Percentiles rank a stretch among this genome's conserved stretches.
Evolutionary conservation across 192 early-diverging fungal species (phyloP).

Genomic region (Coemansia sp.): DNA sequence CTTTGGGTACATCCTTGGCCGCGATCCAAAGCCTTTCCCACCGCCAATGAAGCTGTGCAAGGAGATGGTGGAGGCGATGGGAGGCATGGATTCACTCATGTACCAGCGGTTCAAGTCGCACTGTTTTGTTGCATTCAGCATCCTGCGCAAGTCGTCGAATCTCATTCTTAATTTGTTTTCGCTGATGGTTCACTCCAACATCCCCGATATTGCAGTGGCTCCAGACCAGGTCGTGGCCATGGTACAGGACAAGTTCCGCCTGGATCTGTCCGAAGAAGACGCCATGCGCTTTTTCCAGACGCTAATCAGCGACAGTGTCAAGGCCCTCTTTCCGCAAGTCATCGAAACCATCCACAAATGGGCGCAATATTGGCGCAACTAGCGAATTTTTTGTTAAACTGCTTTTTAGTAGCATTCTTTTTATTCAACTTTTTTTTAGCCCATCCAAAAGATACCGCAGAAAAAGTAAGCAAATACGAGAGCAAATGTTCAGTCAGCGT

Average conservation of each 20-base stretch:
- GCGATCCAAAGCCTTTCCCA: conserved; percentile 99
- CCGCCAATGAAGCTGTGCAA: conserved; percentile 99
- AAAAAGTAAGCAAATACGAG: neutral
- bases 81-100: conserved; percentile 80
- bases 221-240: conserved; percentile 96
- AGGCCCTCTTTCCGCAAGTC: conserved; percentile 95
- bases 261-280: conserved; percentile 90
- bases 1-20: conserved; percentile 97
- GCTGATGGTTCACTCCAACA: conserved; percentile 95
- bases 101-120: conserved; percentile 92
- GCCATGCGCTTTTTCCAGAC: conserved; percentile 93
- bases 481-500: neutral
- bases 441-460: no score
- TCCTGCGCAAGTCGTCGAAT: conserved; percentile 89
- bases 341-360: conserved; percentile 98
- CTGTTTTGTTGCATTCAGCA: conserved; percentile 94
- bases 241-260: conserved; percentile 94
- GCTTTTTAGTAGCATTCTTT: conserved; percentile 1
- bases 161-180: conserved; percentile 96
- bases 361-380: conserved; percentile 78
- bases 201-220: conserved; percentile 97
- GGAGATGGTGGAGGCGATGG: conserved; percentile 99
- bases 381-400: neutral
- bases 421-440: neutral
- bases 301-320: conserved; percentile 90